Evolutionary conservation across 768 basidiomycete genomes (phyloP).

Genomic region (Phlebiopsis gigantea): DNA sequence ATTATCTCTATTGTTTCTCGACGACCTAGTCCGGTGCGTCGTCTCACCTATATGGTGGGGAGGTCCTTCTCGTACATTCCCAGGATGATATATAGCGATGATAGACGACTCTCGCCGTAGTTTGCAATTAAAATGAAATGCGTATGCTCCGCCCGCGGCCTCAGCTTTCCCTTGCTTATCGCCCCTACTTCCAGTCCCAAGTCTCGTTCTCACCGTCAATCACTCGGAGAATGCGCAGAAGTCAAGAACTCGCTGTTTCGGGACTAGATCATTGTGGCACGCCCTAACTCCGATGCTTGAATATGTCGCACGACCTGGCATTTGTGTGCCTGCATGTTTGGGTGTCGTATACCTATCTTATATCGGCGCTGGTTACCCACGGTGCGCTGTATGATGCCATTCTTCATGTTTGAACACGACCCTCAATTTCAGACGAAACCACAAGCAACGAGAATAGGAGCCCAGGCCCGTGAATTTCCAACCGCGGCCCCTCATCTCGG

Average conservation of each 20-base stretch:
- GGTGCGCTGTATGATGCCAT: too few relatives aligned
- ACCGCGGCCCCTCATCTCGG: background rate
- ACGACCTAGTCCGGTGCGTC: background rate
- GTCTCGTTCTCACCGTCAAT: background rate
- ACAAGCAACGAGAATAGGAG: too few relatives aligned
- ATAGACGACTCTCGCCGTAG: background rate
- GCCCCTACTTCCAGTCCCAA: background rate
- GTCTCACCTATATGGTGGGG: background rate
- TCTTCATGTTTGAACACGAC: too few relatives aligned
- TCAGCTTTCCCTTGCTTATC: background rate
- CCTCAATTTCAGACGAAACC: too few relatives aligned
- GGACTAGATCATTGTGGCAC: background rate
- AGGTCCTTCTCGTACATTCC: background rate
- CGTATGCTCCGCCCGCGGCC: background rate
- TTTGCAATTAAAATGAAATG: background rate
- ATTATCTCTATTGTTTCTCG: background rate
- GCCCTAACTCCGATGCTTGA: background rate
- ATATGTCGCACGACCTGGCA: background rate
- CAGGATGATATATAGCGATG: background rate
- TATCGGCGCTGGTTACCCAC: too few relatives aligned
- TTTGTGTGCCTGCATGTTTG: background rate
- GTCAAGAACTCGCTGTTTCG: background rate
- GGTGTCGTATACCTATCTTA: background rate
- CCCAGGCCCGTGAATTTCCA: background rate
- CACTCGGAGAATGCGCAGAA: background rate